Base-by-base conservation (phyloP, 805 yeast genomes). In the Lipomyces anomalus region DNA sequence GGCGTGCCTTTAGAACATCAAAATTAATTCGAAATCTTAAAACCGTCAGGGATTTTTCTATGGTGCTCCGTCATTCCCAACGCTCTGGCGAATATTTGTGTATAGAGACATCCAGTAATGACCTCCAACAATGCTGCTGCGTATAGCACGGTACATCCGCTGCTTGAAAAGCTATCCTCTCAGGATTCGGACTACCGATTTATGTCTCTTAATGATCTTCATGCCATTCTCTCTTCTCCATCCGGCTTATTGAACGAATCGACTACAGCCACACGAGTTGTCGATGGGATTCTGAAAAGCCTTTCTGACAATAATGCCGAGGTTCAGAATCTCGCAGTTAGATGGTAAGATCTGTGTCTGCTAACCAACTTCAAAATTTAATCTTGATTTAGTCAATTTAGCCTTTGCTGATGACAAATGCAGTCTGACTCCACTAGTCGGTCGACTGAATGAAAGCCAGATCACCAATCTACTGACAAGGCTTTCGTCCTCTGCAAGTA, bases 181-280 rank as follows among this genome's bases (percentile, higher is more conserved):
- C 49, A 61, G 34, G 95, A 86, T 57, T 83, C 92, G 3, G 95
- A 86, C 60, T 67, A 83, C 54, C 69, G 95, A 61, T 86, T 79
- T 66, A 86, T 86, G 95, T 94, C 89, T 1, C 67, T 86, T 44
- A 82, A 76, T 55, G 95, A 86, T 58, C 70, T 84, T 56, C 76
- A 74, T 55, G 74, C 74, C 3, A 47, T 53, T 3, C 56, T 64
- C 22, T 24, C 60, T 3, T 52, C 56, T 40, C 57, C 52, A 23
- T 28, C 57, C 57, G 61, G 49, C 56, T 55, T 45, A 64, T 50
- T 44, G 47, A 48, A 47, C 56, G 60, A 47, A 22, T 48, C 46
- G 24, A 43, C 44, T 13, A 20, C 40, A 7, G n/a, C 47, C 33
- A 41, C 41, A 58, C 40, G 58, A 16, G 65, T 77, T 56, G 60